phyloP scores from a whole-genome alignment of 129 eudicot species.

The Chrysanthemum lavandulifolium region DNA sequence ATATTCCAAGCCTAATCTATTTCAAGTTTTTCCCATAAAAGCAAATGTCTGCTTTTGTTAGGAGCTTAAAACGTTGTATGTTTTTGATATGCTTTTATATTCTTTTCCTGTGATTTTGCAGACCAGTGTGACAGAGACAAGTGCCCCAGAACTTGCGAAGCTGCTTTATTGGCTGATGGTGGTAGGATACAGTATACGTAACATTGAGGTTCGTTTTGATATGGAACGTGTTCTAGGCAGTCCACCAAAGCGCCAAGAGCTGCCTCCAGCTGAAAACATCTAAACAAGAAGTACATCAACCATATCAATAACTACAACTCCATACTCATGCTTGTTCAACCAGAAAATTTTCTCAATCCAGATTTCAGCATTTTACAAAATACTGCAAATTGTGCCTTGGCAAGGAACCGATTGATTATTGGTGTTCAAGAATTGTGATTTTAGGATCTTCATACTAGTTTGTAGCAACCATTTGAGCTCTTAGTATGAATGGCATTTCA shows the following conservation, averaged over 20 bases:
- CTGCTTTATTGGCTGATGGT: conserved; percentile 97
- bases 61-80: no score
- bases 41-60: background rate
- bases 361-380: conserved; percentile 13
- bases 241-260: conserved; percentile 81
- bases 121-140: conserved; percentile 85
- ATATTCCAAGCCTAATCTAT: background rate
- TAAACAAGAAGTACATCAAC: conserved; percentile 13
- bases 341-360: background rate
- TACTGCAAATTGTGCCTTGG: background rate
- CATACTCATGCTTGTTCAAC: background rate
- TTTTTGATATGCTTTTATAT: background rate
- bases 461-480: conserved; percentile 14
- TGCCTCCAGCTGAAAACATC: conserved; percentile 85
- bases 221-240: conserved; percentile 89
- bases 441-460: conserved; percentile 18
- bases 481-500: conserved; percentile 8
- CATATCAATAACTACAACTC: background rate
- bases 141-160: conserved; percentile 87
- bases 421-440: conserved; percentile 13
- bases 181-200: conserved; percentile 92
- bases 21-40: background rate
- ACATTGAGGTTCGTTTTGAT: conserved; percentile 94
- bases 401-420: conserved; percentile 17
- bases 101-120: conserved; percentile 24